Evolutionary conservation across 139 green algal genomes (phyloP).

Genomic region (Auxenochlorella pyrenoidosa): DNA sequence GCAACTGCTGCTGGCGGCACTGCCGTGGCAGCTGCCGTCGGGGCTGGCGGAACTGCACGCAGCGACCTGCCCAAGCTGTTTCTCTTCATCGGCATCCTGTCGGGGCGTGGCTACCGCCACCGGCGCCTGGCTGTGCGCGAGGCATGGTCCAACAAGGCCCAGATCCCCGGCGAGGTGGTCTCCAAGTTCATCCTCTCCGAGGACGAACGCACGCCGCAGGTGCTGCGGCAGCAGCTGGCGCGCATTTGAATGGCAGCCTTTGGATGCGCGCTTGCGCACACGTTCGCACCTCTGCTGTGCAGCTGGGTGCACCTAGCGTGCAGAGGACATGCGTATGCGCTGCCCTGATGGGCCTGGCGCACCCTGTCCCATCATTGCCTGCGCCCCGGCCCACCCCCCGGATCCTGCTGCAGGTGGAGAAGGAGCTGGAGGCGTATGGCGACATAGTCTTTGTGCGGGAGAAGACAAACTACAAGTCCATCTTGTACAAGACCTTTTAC

Average conservation of each 20-base stretch:
- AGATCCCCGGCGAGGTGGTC: constrained; percentile 41
- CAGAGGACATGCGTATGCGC: neutral
- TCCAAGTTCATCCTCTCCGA: constrained; percentile 58
- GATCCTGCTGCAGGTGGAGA: constrained; percentile 45
- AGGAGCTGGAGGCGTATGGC: constrained; percentile 48
- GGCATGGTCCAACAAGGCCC: constrained; percentile 48
- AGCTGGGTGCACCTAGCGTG: neutral
- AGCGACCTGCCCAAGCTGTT: constrained; percentile 42
- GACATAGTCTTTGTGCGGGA: constrained; percentile 63
- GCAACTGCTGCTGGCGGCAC: neutral
- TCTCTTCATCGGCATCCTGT: constrained; percentile 64
- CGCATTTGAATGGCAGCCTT: no score
- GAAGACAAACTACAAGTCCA: constrained; percentile 68
- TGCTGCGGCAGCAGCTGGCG: neutral
- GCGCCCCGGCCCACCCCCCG: neutral
- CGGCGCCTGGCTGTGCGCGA: constrained; percentile 57
- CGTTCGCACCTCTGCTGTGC: neutral
- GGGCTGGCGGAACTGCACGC: neutral
- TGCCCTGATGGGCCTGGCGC: neutral
- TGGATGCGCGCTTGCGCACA: no score
- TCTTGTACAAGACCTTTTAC: constrained; percentile 65
- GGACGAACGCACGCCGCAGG: constrained; percentile 60
- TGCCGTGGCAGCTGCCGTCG: neutral
- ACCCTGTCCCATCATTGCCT: neutral
- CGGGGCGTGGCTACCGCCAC: constrained; percentile 53